A percentile compares a stretch with the other conserved stretches of the same genome.
Conservation (phyloP, 2,329 filamentous ascomycete genomes). For the Ceratocystis ficicola region DNA sequence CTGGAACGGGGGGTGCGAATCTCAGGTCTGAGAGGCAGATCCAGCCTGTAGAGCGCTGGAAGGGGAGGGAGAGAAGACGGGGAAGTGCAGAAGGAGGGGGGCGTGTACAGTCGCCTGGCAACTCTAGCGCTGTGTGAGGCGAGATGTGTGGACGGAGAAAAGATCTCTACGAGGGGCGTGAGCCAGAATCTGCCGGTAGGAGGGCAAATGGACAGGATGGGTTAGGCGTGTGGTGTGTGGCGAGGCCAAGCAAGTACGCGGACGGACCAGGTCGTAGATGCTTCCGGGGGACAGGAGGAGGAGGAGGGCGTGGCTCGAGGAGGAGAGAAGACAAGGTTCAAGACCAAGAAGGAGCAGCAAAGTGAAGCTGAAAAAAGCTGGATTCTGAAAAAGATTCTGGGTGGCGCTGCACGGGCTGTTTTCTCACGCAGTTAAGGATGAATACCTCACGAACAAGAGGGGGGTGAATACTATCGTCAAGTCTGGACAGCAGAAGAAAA, state of each 20-base stretch:
- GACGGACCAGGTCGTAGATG: slow-evolving; percentile 5
- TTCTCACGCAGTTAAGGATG: background rate
- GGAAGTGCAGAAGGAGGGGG: slow-evolving; percentile 4
- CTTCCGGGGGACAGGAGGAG: background rate
- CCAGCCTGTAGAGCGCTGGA: background rate
- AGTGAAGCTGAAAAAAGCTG: background rate
- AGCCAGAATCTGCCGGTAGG: background rate
- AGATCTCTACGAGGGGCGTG: background rate
- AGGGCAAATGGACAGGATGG: background rate
- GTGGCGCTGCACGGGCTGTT: background rate
- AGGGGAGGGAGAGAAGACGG: background rate
- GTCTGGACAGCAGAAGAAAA: slow-evolving; percentile 6
- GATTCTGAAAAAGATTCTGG: background rate
- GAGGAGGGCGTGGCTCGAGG: slow-evolving; percentile 14
- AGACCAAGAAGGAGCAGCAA: slow-evolving; percentile 10
- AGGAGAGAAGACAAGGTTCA: slow-evolving; percentile 10
- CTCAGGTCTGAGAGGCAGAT: background rate
- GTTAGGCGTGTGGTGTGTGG: slow-evolving; percentile 1
- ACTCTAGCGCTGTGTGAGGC: background rate
- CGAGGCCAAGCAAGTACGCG: background rate
- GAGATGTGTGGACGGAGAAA: background rate
- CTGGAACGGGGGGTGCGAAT: slow-evolving; percentile 8
- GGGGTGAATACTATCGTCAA: slow-evolving; percentile 5
- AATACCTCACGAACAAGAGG: background rate
- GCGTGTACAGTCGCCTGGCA: background rate